phyloP scores from a whole-genome alignment of 345 rosid species.

The Eucalyptus cloeziana region DNA sequence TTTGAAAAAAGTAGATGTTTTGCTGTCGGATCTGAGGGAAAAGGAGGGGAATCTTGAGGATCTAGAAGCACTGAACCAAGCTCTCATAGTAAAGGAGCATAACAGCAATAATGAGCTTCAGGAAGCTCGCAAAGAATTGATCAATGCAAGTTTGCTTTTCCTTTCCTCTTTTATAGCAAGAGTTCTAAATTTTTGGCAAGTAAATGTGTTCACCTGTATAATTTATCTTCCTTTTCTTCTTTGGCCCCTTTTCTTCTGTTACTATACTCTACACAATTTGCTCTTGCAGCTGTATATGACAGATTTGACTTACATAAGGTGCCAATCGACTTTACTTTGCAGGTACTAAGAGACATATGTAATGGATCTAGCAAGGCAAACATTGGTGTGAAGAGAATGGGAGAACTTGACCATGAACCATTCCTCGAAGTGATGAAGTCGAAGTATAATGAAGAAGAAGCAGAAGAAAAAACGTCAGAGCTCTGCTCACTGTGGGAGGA shows the following conservation, averaged over 20 bases:
- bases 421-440: conserved; percentile 72
- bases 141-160: conserved; percentile 39
- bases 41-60: conserved; percentile 72
- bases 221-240: background rate
- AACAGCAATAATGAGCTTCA: conserved; percentile 88
- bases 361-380: conserved; percentile 4
- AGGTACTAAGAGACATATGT: conserved; percentile 55
- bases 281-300: background rate
- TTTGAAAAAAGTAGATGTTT: conserved; percentile 45
- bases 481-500: conserved; percentile 90
- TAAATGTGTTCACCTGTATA: background rate
- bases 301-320: background rate
- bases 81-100: conserved; percentile 70
- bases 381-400: conserved; percentile 90
- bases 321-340: background rate
- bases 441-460: conserved; percentile 52
- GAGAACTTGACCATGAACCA: conserved; percentile 77
- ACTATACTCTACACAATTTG: background rate
- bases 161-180: background rate
- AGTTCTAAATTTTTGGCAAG: background rate
- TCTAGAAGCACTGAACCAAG: conserved; percentile 63
- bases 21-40: conserved; percentile 61
- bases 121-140: conserved; percentile 81
- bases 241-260: background rate
- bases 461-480: conserved; percentile 65